phyloP scores from a whole-genome alignment of 352 stramenopile species.

The Pythium myriotylum region DNA sequence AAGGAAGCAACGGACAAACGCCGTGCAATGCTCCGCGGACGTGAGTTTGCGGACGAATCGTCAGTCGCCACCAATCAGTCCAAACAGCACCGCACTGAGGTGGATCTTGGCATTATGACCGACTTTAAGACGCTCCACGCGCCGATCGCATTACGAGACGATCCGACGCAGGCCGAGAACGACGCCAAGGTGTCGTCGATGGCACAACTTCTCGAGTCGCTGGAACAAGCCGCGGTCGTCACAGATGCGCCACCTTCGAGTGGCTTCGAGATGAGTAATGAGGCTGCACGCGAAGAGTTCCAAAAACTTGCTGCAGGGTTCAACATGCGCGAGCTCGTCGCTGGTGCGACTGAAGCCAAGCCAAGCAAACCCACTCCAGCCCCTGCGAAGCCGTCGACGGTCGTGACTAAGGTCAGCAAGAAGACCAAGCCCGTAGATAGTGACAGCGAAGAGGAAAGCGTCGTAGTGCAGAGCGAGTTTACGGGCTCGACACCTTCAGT shows the following conservation, averaged over 20 bases:
- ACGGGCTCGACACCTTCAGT: constrained; percentile 14
- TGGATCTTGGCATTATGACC: constrained; percentile 84
- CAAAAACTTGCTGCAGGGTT: constrained; percentile 55
- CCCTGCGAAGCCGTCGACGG: constrained; percentile 1
- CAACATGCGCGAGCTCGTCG: constrained; percentile 48
- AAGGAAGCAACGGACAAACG: constrained; percentile 62
- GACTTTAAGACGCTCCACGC: constrained; percentile 78
- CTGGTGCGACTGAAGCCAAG: constrained; percentile 30
- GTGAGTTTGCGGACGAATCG: constrained; percentile 70
- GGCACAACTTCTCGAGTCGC: constrained; percentile 68
- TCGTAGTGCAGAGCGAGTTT: constrained; percentile 82
- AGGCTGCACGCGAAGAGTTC: constrained; percentile 55
- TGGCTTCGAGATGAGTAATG: constrained; percentile 41
- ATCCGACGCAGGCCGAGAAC: constrained; percentile 54
- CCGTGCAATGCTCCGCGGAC: constrained; percentile 69
- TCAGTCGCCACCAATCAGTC: constrained; percentile 33
- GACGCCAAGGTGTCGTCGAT: constrained; percentile 66
- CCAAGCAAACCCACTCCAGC: constrained; percentile 14
- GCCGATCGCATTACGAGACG: constrained; percentile 71
- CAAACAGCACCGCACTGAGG: constrained; percentile 41
- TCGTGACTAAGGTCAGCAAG: constrained; percentile 16
- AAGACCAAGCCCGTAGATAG: constrained; percentile 35
- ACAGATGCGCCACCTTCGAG: constrained; percentile 22
- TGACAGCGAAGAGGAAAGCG: constrained; percentile 74
- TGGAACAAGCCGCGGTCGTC: constrained; percentile 60